A percentile compares a stretch with the other conserved stretches of the same genome.
These are phyloP conservation scores for Clavispora carvajalis DNA, from an alignment of 805 yeast genomes.

Conservation along the genomic window DNA sequence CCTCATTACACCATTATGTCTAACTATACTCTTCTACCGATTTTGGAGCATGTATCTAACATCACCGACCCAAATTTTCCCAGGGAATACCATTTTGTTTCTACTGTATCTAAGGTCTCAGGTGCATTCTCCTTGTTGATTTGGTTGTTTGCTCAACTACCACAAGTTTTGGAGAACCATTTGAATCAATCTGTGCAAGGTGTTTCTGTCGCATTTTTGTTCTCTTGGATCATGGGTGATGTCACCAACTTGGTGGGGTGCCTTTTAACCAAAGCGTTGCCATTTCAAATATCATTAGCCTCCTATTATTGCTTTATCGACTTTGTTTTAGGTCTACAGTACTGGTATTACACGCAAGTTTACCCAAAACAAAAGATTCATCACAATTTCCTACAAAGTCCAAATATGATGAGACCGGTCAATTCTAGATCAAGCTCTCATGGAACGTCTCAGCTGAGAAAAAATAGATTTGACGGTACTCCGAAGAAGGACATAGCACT, in stretches of 20 bases:
- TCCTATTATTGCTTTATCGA: constrained; percentile 53
- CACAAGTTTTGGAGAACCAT: constrained; percentile 24
- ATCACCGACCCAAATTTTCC: constrained; percentile 6
- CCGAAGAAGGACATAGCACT: constrained; percentile 2
- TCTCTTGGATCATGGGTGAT: constrained; percentile 35
- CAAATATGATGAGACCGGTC: constrained; percentile 26
- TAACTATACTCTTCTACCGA: constrained; percentile 1
- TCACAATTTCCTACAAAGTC: constrained; percentile 35
- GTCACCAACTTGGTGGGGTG: constrained; percentile 62
- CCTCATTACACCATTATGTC: too few relatives aligned
- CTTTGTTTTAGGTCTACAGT: constrained; percentile 13
- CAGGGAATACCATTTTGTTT: constrained; percentile 9
- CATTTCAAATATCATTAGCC: constrained; percentile 74
- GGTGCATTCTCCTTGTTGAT: constrained; percentile 19
- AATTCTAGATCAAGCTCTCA: constrained; percentile 7
- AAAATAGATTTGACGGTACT: constrained; percentile 19
- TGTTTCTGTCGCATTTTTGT: constrained; percentile 26
- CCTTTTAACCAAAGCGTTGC: constrained; percentile 65
- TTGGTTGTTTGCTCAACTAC: constrained; percentile 28
- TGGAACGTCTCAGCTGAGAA: constrained; percentile 8
- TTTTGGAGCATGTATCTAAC: constrained; percentile 2
- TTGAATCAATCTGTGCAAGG: constrained; percentile 32
- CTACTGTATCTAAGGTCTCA: constrained; percentile 9
- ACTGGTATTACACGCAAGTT: constrained; percentile 16
- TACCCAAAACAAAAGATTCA: constrained; percentile 31